These are phyloP conservation scores for Aquilaria sinensis DNA, from an alignment of 345 rosid genomes.

Conservation along the genomic window DNA sequence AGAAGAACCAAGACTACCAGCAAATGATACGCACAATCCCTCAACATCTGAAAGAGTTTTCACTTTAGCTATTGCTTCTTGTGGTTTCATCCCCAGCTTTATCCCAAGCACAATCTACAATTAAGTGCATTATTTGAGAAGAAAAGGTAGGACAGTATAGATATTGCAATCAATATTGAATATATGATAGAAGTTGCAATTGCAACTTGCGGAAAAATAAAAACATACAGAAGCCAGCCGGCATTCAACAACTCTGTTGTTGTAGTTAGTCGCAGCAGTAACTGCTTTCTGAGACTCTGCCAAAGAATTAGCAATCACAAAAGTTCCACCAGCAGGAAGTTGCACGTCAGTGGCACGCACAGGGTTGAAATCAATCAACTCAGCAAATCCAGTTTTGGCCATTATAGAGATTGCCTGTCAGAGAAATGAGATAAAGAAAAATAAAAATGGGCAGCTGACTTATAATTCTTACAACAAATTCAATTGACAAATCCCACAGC, in stretches of 20 bases:
- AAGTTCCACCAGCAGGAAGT: constrained; percentile 94
- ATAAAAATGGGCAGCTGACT: no score
- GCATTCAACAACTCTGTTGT: constrained; percentile 96
- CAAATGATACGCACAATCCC: constrained; percentile 69
- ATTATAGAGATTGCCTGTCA: constrained; percentile 92
- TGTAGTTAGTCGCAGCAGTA: constrained; percentile 93
- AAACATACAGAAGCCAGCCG: constrained; percentile 83
- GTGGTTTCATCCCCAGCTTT: constrained; percentile 80
- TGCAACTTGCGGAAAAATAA: not conserved
- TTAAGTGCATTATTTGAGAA: constrained; percentile 10
- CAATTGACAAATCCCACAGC: not conserved
- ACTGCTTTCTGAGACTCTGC: constrained; percentile 97
- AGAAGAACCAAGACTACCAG: constrained; percentile 42
- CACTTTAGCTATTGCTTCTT: constrained; percentile 61
- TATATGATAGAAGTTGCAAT: not conserved
- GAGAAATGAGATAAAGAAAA: not conserved
- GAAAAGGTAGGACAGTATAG: constrained; percentile 1
- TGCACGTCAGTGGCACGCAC: constrained; percentile 90
- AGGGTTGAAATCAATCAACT: constrained; percentile 99
- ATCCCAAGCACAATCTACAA: constrained; percentile 78
- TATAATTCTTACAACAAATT: no score
- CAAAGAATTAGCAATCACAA: constrained; percentile 89
- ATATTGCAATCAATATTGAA: no score
- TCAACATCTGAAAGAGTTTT: constrained; percentile 95
- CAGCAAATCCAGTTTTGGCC: constrained; percentile 97